These are phyloP conservation scores for Citrus trifoliata DNA, from an alignment of 345 rosid genomes.

Conservation along the genomic window DNA sequence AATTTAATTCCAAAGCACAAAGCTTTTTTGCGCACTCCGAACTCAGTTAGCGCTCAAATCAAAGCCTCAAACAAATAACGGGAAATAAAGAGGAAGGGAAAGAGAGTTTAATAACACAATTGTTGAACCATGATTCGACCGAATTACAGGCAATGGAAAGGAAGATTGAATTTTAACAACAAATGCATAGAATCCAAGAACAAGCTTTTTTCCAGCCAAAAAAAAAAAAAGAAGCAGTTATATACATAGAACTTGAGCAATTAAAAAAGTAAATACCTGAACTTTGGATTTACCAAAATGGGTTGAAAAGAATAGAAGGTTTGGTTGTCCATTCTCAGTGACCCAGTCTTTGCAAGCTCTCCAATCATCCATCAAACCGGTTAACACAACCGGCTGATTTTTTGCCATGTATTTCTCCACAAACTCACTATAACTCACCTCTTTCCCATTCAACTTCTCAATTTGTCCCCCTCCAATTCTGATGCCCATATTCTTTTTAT, in stretches of 20 bases:
- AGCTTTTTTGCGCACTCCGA: neutral
- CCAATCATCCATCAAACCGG: conserved; percentile 81
- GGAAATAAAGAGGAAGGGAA: neutral
- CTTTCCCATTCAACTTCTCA: conserved; percentile 66
- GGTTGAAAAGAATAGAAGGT: conserved; percentile 58
- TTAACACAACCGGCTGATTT: conserved; percentile 73
- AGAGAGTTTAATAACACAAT: neutral
- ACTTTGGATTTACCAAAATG: conserved; percentile 73
- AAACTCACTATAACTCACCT: conserved; percentile 58
- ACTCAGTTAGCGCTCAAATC: neutral
- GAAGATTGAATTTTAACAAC: neutral
- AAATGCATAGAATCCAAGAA: neutral
- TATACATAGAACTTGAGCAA: neutral
- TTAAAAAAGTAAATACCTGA: conserved; percentile 46
- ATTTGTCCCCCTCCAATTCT: conserved; percentile 51
- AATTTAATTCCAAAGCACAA: neutral
- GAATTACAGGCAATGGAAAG: neutral
- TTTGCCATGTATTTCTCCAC: conserved; percentile 57
- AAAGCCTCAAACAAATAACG: neutral
- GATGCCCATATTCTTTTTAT: conserved; percentile 50
- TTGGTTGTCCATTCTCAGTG: conserved; percentile 44
- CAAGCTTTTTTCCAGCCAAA: neutral
- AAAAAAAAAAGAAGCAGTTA: neutral
- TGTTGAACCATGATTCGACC: neutral
- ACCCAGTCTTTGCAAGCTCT: conserved; percentile 81